Evolutionary conservation across 2,329 filamentous ascomycete genomes (phyloP), one percentile per base, ranked within the genome.

Genomic region (Colletotrichum agaves): DNA sequence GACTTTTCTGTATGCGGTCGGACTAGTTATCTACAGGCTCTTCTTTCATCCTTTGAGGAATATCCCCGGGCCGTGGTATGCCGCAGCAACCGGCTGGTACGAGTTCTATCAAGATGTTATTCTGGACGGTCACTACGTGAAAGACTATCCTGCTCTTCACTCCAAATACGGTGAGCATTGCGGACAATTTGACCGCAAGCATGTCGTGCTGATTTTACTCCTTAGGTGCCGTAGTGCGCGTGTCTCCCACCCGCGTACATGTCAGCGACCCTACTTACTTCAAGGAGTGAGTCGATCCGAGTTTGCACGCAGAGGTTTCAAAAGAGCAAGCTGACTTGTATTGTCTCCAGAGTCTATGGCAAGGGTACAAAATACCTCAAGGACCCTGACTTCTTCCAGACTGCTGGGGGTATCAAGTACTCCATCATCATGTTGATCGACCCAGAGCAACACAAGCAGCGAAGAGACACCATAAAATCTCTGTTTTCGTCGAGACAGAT

Each of bases 21-120:
- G 55, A 15, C 41, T 58, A 1, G 4, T 61, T 8, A 2, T 77
- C 23, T 75, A 75, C 61, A 70, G 72, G 44, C 53, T 77, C 6
- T 71, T 71, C 37, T 68, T 77, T 15, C 74, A 78, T 47, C 77
- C 77, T 1, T 65, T 78, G 2, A 67, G 73, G 13, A 60, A 63
- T 3, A 72, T 78, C 35, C 75, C 75, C 0, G 75, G 76, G 19
- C 75, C 74, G 7, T 76, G 73, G 59, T 47, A 73, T 15, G 71
- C 74, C 3, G 75, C 75, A 1, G 49, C 73, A 10, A 72, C 73
- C 0, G 65, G 69, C 7, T 69, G 70, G 44, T 74, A 75, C 21
- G 76, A 78, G 52, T 75, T 71, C 6, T 78, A 61, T 13, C 50
- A 61, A 5, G 59, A 61, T 33, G 59, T 61, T 2, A 44, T 61